A percentile compares a stretch with the other conserved stretches of the same genome.
Evolutionary conservation across 2,329 filamentous ascomycete species (phyloP).

Genomic region (Fusarium piperis): DNA sequence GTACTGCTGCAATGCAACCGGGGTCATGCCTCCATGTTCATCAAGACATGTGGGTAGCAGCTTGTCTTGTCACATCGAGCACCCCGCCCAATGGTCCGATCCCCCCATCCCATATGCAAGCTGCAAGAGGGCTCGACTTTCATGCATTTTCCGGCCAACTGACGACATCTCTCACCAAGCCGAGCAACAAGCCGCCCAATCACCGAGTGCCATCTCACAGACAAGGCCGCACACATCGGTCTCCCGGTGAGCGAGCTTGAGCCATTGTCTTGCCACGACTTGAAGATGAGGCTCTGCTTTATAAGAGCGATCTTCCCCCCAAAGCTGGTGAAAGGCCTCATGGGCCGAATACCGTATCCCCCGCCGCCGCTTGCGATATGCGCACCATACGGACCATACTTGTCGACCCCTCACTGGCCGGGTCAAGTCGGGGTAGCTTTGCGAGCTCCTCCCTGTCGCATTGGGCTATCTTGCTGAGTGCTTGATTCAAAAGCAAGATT

Average conservation of each 20-base stretch:
- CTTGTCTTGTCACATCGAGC: constrained; percentile 7
- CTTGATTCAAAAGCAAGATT: constrained; percentile 19
- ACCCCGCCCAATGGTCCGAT: constrained; percentile 39
- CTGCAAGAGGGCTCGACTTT: constrained; percentile 4
- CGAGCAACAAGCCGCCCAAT: constrained; percentile 22
- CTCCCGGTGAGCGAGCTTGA: constrained; percentile 4
- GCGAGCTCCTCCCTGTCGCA: constrained; percentile 10
- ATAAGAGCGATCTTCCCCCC: background rate
- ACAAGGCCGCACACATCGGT: constrained; percentile 17
- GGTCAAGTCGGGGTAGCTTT: constrained; percentile 13
- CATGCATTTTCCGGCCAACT: constrained; percentile 32
- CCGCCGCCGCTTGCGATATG: constrained; percentile 14
- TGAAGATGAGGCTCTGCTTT: constrained; percentile 31
- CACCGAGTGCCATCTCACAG: constrained; percentile 23
- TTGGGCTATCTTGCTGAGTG: background rate
- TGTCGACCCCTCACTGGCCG: constrained; percentile 28
- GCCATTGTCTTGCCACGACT: constrained; percentile 5
- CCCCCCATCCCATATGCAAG: constrained; percentile 19
- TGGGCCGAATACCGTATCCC: constrained; percentile 13
- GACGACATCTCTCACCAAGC: constrained; percentile 18
- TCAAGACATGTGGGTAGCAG: constrained; percentile 14
- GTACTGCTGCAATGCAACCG: constrained; percentile 21
- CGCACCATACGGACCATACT: constrained; percentile 20
- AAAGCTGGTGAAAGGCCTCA: constrained; percentile 9
- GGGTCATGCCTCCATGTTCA: constrained; percentile 35